These are phyloP conservation scores for Paramecium biaurelia DNA, from an alignment of 73 alveolate species.

Conservation along the genomic window DNA sequence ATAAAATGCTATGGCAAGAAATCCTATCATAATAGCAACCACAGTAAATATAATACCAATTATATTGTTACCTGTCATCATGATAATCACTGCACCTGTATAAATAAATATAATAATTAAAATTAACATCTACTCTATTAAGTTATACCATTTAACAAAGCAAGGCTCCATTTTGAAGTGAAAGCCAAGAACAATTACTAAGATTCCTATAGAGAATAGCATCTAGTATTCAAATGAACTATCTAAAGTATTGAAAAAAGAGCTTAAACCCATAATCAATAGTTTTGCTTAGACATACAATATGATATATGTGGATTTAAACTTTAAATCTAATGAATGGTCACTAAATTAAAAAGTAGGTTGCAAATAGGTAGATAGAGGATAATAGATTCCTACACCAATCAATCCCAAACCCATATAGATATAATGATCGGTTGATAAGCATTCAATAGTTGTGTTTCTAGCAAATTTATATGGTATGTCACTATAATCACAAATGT, in stretches of 20 bases:
- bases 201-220: not conserved
- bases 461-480: not conserved
- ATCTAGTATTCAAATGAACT: not conserved
- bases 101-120: not conserved
- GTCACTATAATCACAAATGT: not conserved
- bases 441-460: not conserved
- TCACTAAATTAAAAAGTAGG: conserved; percentile 10
- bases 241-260: not conserved
- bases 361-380: not conserved
- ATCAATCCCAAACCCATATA: conserved; percentile 20
- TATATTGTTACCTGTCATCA: not conserved
- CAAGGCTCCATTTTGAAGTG: not conserved
- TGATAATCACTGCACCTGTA: not conserved
- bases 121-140: not conserved
- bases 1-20: not conserved
- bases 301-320: not conserved
- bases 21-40: not conserved
- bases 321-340: conserved; percentile 23
- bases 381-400: conserved; percentile 21
- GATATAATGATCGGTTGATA: not conserved
- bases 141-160: not conserved
- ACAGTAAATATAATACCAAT: not conserved
- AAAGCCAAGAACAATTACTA: not conserved
- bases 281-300: not conserved
- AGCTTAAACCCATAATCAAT: not conserved